Conservation (phyloP, 2,329 filamentous ascomycete species). For the Penicillium olsonii region DNA sequence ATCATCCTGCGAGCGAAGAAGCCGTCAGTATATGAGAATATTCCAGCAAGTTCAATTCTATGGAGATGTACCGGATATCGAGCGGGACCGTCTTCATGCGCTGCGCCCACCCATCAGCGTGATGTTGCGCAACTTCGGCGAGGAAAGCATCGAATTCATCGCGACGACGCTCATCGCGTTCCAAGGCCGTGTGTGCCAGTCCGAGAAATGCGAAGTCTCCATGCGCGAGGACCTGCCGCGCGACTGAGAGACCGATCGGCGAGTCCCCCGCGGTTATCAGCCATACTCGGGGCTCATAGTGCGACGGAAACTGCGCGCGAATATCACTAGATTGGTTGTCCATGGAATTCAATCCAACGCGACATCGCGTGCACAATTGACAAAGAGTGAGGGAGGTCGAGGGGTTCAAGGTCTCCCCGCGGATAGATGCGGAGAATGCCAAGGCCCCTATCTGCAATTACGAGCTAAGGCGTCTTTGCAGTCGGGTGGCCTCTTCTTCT, state of each 20-base stretch:
- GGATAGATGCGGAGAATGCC: conserved; percentile 15
- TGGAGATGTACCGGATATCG: conserved; percentile 52
- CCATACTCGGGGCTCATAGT: conserved; percentile 80
- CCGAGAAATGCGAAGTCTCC: conserved; percentile 89
- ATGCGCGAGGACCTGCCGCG: conserved; percentile 79
- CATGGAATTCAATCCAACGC: conserved; percentile 30
- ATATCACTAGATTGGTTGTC: conserved; percentile 38
- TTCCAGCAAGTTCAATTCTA: background rate
- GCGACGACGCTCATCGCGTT: conserved; percentile 70
- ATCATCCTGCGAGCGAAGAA: conserved; percentile 48
- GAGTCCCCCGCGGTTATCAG: conserved; percentile 85
- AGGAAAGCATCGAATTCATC: conserved; percentile 79
- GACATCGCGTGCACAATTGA: conserved; percentile 28
- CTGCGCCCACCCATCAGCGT: conserved; percentile 77
- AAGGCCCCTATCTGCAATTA: conserved; percentile 4
- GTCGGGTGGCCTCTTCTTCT: conserved; percentile 14
- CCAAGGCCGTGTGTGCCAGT: conserved; percentile 74
- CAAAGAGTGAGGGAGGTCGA: background rate
- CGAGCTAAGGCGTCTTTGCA: conserved; percentile 5
- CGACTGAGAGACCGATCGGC: conserved; percentile 79
- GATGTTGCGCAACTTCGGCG: conserved; percentile 59
- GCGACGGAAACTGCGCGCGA: conserved; percentile 57
- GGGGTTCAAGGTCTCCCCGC: background rate
- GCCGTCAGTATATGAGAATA: conserved; percentile 13
- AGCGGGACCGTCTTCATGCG: conserved; percentile 66